These are phyloP conservation scores for Ophiostoma himal-ulmi DNA, from an alignment of 2,329 filamentous ascomycete genomes.

Conservation along the genomic window DNA sequence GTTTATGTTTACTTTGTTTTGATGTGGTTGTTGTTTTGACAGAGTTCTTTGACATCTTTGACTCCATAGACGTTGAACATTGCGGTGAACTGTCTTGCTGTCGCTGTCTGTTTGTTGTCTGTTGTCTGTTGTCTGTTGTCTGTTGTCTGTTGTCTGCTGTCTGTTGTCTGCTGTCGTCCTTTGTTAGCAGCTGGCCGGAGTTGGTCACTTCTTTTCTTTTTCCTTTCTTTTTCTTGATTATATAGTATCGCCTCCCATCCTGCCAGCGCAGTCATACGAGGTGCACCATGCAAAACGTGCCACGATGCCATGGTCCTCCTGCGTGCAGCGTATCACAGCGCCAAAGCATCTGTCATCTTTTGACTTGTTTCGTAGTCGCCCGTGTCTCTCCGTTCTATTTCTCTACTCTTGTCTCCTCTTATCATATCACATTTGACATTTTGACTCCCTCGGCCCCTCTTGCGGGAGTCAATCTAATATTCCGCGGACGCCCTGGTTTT, in stretches of 20 bases:
- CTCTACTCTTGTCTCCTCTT: not conserved
- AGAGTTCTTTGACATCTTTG: not conserved
- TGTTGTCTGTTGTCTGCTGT: no score
- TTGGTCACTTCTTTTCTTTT: not conserved
- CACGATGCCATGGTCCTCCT: conserved; percentile 5
- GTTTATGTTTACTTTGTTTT: not conserved
- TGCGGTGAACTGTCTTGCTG: not conserved
- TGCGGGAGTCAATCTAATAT: not conserved
- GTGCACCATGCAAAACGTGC: conserved; percentile 4
- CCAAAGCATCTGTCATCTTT: not conserved
- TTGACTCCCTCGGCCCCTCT: not conserved
- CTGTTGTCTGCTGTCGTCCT: not conserved
- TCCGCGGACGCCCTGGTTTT: not conserved
- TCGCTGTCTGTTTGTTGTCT: not conserved
- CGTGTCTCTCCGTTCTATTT: not conserved
- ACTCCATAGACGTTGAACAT: not conserved
- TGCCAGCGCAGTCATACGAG: not conserved
- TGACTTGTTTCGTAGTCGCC: not conserved
- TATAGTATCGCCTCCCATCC: no score
- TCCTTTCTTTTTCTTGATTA: not conserved
- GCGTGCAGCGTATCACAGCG: not conserved
- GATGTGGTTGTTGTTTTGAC: not conserved
- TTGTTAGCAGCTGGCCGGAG: not conserved
- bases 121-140: not conserved
- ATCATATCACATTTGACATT: not conserved